phyloP scores from a whole-genome alignment of 2,329 filamentous ascomycete species.

The Calonectria pteridis region DNA sequence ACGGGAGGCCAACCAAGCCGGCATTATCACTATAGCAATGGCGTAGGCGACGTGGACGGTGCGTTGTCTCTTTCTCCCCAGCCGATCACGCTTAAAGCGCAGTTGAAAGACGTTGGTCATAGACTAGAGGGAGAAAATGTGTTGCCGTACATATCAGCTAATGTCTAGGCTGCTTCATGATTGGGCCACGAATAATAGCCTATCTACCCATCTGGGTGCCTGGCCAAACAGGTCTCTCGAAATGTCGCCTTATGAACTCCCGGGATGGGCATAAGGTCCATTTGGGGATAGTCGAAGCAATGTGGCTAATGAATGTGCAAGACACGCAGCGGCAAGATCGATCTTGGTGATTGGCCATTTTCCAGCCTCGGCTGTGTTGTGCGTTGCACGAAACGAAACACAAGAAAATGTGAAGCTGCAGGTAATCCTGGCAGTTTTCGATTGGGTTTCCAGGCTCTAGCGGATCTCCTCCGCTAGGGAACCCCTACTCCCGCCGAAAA shows the following conservation, averaged over 20 bases:
- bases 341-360: not conserved
- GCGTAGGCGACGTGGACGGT: not conserved
- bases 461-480: not conserved
- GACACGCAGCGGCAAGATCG: not conserved
- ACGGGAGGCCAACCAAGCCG: conserved; percentile 34
- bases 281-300: not conserved
- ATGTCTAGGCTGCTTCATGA: not conserved
- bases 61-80: not conserved
- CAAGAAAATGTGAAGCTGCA: not conserved
- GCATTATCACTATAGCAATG: not conserved
- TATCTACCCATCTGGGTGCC: not conserved
- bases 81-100: not conserved
- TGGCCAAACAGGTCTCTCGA: not conserved
- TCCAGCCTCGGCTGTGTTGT: not conserved
- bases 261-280: not conserved
- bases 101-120: not conserved
- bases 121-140: not conserved
- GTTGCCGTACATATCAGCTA: not conserved
- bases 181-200: not conserved
- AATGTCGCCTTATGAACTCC: not conserved
- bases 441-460: not conserved
- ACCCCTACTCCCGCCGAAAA: not conserved
- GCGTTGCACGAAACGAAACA: not conserved
- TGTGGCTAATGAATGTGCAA: not conserved
- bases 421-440: not conserved